Conservation (phyloP, 495 filamentous ascomycete species). For the Aspergillus sclerotioniger region DNA sequence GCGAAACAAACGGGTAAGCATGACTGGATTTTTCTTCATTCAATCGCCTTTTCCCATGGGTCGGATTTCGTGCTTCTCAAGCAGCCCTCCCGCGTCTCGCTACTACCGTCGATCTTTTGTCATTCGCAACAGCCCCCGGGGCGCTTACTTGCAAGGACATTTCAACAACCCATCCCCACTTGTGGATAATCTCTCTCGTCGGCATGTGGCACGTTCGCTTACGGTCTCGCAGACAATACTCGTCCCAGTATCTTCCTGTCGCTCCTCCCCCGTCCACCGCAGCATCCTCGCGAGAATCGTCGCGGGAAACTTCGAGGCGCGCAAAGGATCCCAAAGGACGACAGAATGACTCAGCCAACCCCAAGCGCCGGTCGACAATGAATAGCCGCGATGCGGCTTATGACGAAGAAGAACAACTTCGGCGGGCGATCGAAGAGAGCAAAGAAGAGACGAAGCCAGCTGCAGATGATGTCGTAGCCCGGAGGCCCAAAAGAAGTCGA, state of each 20-base stretch:
- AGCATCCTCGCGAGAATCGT: constrained; percentile 45
- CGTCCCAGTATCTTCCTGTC: constrained; percentile 68
- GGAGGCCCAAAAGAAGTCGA: constrained; percentile 75
- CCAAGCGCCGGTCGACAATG: constrained; percentile 92
- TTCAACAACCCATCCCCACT: not conserved
- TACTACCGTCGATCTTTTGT: not conserved
- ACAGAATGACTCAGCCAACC: constrained; percentile 44
- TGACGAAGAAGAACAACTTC: constrained; percentile 88
- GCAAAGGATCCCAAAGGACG: constrained; percentile 48
- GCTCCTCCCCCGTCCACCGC: constrained; percentile 45
- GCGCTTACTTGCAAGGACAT: not conserved
- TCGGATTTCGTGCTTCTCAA: constrained; percentile 19
- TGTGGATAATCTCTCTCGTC: not conserved
- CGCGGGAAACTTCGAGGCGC: constrained; percentile 46
- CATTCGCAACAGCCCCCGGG: not conserved
- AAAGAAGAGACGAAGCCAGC: constrained; percentile 63
- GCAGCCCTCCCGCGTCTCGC: not conserved
- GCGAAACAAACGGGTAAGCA: constrained; percentile 81
- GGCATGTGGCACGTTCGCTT: constrained; percentile 23
- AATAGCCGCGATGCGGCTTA: constrained; percentile 95
- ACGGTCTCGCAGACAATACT: constrained; percentile 53
- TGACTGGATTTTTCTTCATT: constrained; percentile 12
- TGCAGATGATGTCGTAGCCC: constrained; percentile 47
- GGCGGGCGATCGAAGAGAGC: constrained; percentile 91
- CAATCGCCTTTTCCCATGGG: constrained; percentile 8